Percentiles rank a stretch among this genome's conserved stretches.
Conservation (phyloP, 495 filamentous ascomycete species). For the Arthonia radiata region DNA sequence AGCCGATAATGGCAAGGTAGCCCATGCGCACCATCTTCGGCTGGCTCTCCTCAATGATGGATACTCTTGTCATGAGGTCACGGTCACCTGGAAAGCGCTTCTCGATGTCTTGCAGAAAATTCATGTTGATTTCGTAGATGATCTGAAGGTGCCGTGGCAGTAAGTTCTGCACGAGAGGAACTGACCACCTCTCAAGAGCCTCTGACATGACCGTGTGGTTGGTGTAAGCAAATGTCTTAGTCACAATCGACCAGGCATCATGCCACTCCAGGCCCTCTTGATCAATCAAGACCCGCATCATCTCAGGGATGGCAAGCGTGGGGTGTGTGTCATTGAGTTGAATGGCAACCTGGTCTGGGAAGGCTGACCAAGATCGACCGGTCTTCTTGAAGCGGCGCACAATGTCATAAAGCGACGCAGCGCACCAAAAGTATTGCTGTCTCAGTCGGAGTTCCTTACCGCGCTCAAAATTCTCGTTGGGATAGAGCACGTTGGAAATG, state of each 20-base stretch:
- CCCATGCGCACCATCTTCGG: conserved; percentile 99
- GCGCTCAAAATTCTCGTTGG: conserved; percentile 88
- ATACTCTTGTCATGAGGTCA: conserved; percentile 61
- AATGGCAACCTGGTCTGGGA: conserved; percentile 86
- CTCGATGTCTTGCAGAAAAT: conserved; percentile 77
- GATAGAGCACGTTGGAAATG: conserved; percentile 91
- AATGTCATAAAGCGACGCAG: conserved; percentile 86
- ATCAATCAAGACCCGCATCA: conserved; percentile 81
- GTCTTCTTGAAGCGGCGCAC: conserved; percentile 95
- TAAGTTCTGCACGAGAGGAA: conserved; percentile 72
- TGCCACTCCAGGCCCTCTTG: conserved; percentile 81
- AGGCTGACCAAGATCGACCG: conserved; percentile 69
- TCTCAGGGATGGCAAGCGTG: conserved; percentile 81
- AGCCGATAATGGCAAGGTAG: conserved; percentile 79
- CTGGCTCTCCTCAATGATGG: conserved; percentile 88
- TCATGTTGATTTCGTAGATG: conserved; percentile 94
- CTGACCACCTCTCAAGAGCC: conserved; percentile 95
- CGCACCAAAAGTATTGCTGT: conserved; percentile 99
- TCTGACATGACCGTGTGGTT: conserved; percentile 96
- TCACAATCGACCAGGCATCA: conserved; percentile 47
- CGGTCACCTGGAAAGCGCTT: conserved; percentile 65
- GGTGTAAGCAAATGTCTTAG: conserved; percentile 71
- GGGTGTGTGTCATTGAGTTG: conserved; percentile 97
- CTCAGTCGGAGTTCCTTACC: conserved; percentile 95
- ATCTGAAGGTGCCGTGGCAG: conserved; percentile 90